phyloP scores from a whole-genome alignment of 2,329 filamentous ascomycete genomes.

The Talaromyces islandicus region DNA sequence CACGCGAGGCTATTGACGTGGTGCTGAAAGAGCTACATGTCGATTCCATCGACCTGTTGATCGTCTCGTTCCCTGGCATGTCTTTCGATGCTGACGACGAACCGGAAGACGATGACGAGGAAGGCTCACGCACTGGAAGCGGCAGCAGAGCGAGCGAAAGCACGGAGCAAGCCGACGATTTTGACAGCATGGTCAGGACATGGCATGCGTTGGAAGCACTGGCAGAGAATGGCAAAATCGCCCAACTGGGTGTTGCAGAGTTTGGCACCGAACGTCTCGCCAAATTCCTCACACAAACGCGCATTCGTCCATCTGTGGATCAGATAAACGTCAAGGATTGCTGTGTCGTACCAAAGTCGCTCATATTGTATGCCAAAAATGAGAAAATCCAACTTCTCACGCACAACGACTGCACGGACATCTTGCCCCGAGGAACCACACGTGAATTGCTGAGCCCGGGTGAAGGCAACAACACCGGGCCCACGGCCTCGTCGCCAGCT shows the following conservation, averaged over 20 bases:
- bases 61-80: slow-evolving; percentile 88
- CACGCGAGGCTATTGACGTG: slow-evolving; percentile 69
- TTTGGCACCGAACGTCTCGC: slow-evolving; percentile 79
- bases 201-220: slow-evolving; percentile 66
- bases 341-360: slow-evolving; percentile 86
- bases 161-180: slow-evolving; percentile 42
- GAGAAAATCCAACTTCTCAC: slow-evolving; percentile 82
- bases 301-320: slow-evolving; percentile 72
- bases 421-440: slow-evolving; percentile 78
- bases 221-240: slow-evolving; percentile 63
- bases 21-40: slow-evolving; percentile 76
- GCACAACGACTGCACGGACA: slow-evolving; percentile 89
- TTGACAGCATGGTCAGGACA: slow-evolving; percentile 61
- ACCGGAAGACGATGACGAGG: slow-evolving; percentile 51
- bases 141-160: slow-evolving; percentile 48
- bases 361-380: slow-evolving; percentile 77
- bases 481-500: slow-evolving; percentile 59
- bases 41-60: slow-evolving; percentile 73
- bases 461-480: slow-evolving; percentile 60
- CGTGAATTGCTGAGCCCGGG: slow-evolving; percentile 74
- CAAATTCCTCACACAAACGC: slow-evolving; percentile 67
- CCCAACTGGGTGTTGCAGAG: slow-evolving; percentile 77
- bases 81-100: slow-evolving; percentile 91
- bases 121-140: slow-evolving; percentile 55
- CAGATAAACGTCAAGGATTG: slow-evolving; percentile 97